phyloP scores from a whole-genome alignment of 495 filamentous ascomycete species.

The Daldinia childiae region DNA sequence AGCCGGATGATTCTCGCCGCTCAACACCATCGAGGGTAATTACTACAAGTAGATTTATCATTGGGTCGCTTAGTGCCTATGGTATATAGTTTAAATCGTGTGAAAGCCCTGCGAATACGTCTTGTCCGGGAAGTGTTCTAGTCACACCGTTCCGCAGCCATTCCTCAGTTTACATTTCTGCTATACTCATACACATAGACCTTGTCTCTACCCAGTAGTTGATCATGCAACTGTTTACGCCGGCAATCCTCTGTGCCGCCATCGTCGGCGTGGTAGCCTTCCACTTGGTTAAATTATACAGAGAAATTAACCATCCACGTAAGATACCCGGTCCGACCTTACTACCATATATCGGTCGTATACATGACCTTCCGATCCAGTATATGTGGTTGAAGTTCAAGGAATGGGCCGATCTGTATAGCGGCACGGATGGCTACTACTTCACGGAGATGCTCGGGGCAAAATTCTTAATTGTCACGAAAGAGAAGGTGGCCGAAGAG shows the following conservation, averaged over 20 bases:
- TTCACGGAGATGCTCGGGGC: conserved; percentile 58
- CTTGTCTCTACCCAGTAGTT: conserved; percentile 11
- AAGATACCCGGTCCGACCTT: conserved; percentile 51
- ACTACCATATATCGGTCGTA: conserved; percentile 54
- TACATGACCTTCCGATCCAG: conserved; percentile 59
- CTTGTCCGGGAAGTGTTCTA: conserved; percentile 20
- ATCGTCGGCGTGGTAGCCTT: conserved; percentile 38
- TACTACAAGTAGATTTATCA: conserved; percentile 29
- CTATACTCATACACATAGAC: neutral
- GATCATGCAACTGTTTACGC: conserved; percentile 41
- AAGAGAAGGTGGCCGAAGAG: conserved; percentile 63
- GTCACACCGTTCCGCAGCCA: conserved; percentile 19
- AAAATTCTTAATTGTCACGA: conserved; percentile 60
- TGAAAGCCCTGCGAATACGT: conserved; percentile 32
- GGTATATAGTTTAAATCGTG: conserved; percentile 40
- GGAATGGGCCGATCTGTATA: conserved; percentile 60
- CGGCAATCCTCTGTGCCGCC: conserved; percentile 36
- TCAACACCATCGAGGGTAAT: conserved; percentile 25
- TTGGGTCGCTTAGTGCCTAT: conserved; percentile 8
- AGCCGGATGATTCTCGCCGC: conserved; percentile 13
- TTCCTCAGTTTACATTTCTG: conserved; percentile 12
- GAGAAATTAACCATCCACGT: conserved; percentile 47
- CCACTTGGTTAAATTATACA: conserved; percentile 46
- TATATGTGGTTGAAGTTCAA: conserved; percentile 63
- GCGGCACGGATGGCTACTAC: conserved; percentile 56